A percentile compares a stretch with the other conserved stretches of the same genome.
phyloP scores from a whole-genome alignment of 352 stramenopile species.

The Pythium dissotocum region DNA sequence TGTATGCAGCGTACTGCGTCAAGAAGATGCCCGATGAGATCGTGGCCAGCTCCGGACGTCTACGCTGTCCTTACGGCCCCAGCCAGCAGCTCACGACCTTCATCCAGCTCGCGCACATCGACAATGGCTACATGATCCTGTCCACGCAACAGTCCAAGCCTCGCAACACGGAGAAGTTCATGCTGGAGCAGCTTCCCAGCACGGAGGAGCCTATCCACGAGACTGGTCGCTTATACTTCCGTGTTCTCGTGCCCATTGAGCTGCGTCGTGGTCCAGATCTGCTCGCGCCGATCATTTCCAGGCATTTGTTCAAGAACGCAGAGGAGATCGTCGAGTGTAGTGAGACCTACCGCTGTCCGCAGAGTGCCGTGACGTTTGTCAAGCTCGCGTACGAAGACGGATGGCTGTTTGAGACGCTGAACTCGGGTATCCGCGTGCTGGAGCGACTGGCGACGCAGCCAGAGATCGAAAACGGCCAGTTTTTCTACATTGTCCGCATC shows the following conservation, averaged over 20 bases:
- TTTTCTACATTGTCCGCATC: slow-evolving; percentile 86
- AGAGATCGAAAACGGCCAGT: slow-evolving; percentile 69
- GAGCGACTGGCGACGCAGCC: slow-evolving; percentile 65
- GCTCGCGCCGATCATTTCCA: slow-evolving; percentile 66
- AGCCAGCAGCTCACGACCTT: slow-evolving; percentile 69
- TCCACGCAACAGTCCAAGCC: slow-evolving; percentile 41
- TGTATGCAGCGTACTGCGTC: slow-evolving; percentile 50
- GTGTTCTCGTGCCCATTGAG: slow-evolving; percentile 78
- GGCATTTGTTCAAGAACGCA: slow-evolving; percentile 73
- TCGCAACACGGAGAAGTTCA: slow-evolving; percentile 13
- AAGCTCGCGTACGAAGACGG: slow-evolving; percentile 84
- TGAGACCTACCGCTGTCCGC: slow-evolving; percentile 63
- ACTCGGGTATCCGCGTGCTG: slow-evolving; percentile 78
- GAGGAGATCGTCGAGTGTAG: slow-evolving; percentile 83
- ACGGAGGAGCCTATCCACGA: slow-evolving; percentile 40
- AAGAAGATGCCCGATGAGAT: slow-evolving; percentile 83
- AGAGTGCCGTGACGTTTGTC: slow-evolving; percentile 74
- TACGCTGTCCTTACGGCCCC: slow-evolving; percentile 61
- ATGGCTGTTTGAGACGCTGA: slow-evolving; percentile 81
- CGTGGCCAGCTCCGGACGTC: slow-evolving; percentile 50
- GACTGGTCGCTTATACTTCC: slow-evolving; percentile 64
- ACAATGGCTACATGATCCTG: slow-evolving; percentile 72
- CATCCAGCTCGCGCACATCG: slow-evolving; percentile 63
- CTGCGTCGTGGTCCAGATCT: slow-evolving; percentile 67
- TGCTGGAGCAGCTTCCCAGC: slow-evolving; percentile 44